Base-by-base conservation (phyloP, 2,329 filamentous ascomycete genomes). In the Fusarium sp. region DNA sequence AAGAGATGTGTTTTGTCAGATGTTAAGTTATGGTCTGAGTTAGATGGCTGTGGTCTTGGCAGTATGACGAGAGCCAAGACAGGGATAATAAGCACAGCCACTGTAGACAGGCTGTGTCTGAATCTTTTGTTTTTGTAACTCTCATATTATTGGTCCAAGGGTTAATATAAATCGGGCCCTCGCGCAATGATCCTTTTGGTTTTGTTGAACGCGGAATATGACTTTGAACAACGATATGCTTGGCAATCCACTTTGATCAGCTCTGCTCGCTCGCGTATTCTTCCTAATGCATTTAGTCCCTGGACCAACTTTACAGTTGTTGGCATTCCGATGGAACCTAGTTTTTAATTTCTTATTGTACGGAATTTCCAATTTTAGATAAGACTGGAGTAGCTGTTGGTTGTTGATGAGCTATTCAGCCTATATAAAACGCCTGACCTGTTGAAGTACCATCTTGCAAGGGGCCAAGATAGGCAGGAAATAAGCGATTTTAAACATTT, bases 41-140 rank as follows among this genome's bases (percentile, higher is more conserved):
- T 16, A 25, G n/a, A 32, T 40, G 59, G 44, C 44, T 45, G 38
- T 64, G 59, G 18, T 62, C 44, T 65, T 65, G 59, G 62, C 51
- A 22, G 16, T 12, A 58, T 64, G 50, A 63, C 50, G 51, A 30
- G 30, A 10, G 60, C 58, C 32, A 55, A 63, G 60, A 30, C 34
- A 42, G 24, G 50, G 50, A 27, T 14, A 24, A 42, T 4, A 15
- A 20, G 50, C 57, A 65, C 59, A 45, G 62, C 62, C 62, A 64
- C 59, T 38, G 22, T 18, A 10, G 40, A 40, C 11, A 22, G 18
- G 50, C 30, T 32, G 20, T 27, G 10, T 25, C 22, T 18, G 14
- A 22, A 44, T 44, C 42, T 15, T 44, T 44, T 24, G 29, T 52
- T 20, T 44, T 34, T 16, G 24, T 34, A 38, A 25, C 8, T 22